A percentile compares a stretch with the other conserved stretches of the same genome.
phyloP scores from a whole-genome alignment of 2,329 filamentous ascomycete species.

The Sporothrix dimorphospora region DNA sequence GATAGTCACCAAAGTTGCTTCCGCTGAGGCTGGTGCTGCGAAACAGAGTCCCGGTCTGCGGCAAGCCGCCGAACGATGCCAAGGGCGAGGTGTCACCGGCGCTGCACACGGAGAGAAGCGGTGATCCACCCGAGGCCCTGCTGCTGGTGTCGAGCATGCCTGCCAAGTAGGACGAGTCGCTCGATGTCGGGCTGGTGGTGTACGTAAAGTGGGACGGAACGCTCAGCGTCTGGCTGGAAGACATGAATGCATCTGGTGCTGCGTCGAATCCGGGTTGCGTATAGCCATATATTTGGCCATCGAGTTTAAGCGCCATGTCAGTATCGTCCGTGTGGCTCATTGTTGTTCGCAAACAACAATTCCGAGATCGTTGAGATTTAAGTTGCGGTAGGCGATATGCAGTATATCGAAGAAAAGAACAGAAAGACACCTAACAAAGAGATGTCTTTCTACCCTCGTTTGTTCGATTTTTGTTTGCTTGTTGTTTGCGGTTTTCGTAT shows the following conservation, averaged over 20 bases:
- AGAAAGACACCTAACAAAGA: too few species aligned
- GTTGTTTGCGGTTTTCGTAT: background rate
- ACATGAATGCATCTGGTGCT: background rate
- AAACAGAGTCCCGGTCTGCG: background rate
- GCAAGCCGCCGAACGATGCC: background rate
- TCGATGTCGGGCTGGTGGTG: conserved; percentile 12
- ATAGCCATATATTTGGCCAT: background rate
- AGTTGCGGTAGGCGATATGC: too few species aligned
- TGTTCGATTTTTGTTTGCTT: background rate
- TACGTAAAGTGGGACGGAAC: background rate
- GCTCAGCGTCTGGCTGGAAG: background rate
- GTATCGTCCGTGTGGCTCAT: background rate
- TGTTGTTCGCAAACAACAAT: background rate
- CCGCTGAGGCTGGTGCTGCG: background rate
- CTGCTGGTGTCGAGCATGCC: conserved; percentile 3
- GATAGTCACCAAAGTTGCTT: conserved; percentile 15
- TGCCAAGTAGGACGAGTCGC: conserved; percentile 2
- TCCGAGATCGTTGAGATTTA: background rate
- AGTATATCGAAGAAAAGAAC: too few species aligned
- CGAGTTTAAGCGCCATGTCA: background rate
- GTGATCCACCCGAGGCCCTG: background rate
- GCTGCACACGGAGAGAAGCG: background rate
- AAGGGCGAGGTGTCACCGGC: conserved; percentile 1
- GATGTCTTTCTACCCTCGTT: background rate
- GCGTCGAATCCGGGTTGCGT: background rate